These are phyloP conservation scores for Zangia roseola DNA, from an alignment of 768 basidiomycete genomes.

Conservation along the genomic window DNA sequence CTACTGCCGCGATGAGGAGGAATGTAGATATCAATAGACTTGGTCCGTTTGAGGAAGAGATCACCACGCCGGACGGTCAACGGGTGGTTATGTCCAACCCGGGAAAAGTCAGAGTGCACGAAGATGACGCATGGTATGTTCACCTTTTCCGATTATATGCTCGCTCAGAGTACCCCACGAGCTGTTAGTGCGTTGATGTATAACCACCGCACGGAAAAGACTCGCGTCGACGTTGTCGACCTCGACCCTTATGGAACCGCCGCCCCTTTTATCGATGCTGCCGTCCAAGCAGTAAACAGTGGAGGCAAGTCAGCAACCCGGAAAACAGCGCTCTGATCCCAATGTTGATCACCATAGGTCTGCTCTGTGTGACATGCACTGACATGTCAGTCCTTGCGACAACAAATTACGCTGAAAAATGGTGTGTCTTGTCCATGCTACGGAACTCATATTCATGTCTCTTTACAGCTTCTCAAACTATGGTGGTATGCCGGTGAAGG, in stretches of 20 bases:
- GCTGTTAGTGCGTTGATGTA: constrained; percentile 81
- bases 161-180: neutral
- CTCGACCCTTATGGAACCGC: constrained; percentile 98
- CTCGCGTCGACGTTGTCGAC: constrained; percentile 91
- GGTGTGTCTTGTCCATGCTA: constrained; percentile 43
- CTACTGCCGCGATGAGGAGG: constrained; percentile 79
- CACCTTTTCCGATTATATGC: neutral
- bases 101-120: constrained; percentile 75
- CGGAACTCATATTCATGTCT: neutral
- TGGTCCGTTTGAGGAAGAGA: constrained; percentile 33
- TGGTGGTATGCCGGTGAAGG: constrained; percentile 82
- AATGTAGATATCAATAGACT: constrained; percentile 86
- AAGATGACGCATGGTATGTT: constrained; percentile 91
- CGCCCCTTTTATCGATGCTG: constrained; percentile 93
- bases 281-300: constrained; percentile 84
- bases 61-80: constrained; percentile 9
- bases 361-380: constrained; percentile 95
- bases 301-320: constrained; percentile 59
- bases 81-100: constrained; percentile 14
- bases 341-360: constrained; percentile 40
- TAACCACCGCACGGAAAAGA: constrained; percentile 68
- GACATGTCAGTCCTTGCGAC: constrained; percentile 93
- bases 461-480: constrained; percentile 85
- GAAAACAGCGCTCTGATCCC: neutral
- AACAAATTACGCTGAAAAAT: constrained; percentile 95